Evolutionary conservation across 306 rosid genomes (phyloP).

Genomic region (Lathyrus tuberosus): DNA sequence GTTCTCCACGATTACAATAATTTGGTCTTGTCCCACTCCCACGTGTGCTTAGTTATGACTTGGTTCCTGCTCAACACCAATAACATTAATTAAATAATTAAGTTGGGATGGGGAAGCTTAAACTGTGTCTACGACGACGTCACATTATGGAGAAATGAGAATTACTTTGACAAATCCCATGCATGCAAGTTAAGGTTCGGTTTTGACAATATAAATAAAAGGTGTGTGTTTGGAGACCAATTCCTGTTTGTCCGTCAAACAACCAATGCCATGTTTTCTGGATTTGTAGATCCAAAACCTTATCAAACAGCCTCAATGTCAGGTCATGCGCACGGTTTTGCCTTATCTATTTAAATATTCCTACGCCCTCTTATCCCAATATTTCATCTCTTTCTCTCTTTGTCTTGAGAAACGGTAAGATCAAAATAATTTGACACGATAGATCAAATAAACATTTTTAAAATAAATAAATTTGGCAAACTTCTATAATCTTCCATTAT

Average conservation of each 20-base stretch:
- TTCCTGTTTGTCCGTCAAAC: constrained; percentile 33
- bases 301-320: constrained; percentile 8
- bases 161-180: constrained; percentile 13
- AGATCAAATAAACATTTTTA: too few relatives aligned
- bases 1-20: constrained; percentile 3
- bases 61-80: constrained; percentile 4
- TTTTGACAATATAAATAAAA: neutral
- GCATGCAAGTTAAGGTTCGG: neutral
- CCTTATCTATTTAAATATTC: neutral
- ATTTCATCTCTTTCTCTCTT: too few relatives aligned
- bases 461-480: too few relatives aligned
- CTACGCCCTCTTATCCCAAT: neutral
- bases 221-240: constrained; percentile 25
- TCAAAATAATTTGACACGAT: too few relatives aligned
- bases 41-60: constrained; percentile 54
- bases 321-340: constrained; percentile 8
- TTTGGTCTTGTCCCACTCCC: constrained; percentile 41
- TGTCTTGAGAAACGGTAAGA: too few relatives aligned
- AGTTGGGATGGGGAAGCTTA: neutral
- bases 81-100: constrained; percentile 5
- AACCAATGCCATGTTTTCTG: constrained; percentile 51
- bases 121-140: neutral
- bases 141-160: constrained; percentile 11
- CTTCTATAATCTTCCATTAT: too few relatives aligned
- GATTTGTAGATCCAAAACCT: constrained; percentile 55